Evolutionary conservation across 345 rosid species (phyloP).

Genomic region (Bruguiera gymnorhiza): DNA sequence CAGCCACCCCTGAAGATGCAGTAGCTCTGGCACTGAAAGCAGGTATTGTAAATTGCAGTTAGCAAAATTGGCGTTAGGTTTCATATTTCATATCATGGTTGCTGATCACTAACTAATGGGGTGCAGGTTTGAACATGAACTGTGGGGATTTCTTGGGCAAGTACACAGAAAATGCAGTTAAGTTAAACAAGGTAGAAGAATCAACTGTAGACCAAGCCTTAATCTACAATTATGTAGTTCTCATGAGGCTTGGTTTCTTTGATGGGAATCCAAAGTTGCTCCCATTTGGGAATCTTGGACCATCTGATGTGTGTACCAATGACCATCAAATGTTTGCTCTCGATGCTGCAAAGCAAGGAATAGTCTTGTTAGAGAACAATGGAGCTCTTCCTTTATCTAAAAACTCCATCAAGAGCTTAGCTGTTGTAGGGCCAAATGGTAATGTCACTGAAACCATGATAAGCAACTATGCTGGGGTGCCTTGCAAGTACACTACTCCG

Average conservation of each 20-base stretch:
- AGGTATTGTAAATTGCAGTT: constrained; percentile 19
- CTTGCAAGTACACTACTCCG: constrained; percentile 48
- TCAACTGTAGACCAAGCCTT: constrained; percentile 42
- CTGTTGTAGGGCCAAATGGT: constrained; percentile 48
- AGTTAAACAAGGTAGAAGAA: constrained; percentile 34
- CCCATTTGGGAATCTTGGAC: constrained; percentile 44
- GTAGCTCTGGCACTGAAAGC: constrained; percentile 41
- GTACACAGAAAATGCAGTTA: constrained; percentile 39
- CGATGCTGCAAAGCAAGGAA: constrained; percentile 51
- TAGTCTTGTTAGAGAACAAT: constrained; percentile 39
- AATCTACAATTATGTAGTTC: constrained; percentile 36
- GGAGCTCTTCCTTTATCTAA: constrained; percentile 47
- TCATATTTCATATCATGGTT: neutral
- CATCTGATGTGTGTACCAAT: constrained; percentile 40
- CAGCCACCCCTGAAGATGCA: constrained; percentile 26
- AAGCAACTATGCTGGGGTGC: constrained; percentile 45
- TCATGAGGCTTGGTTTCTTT: constrained; percentile 54
- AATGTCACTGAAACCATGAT: constrained; percentile 43
- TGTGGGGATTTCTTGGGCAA: constrained; percentile 41
- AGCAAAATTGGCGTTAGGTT: neutral
- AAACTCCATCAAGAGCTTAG: constrained; percentile 19
- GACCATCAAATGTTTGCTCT: constrained; percentile 41
- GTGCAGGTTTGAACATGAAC: constrained; percentile 49
- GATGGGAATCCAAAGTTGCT: constrained; percentile 43
- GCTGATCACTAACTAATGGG: neutral